Percentiles rank a stretch among this genome's conserved stretches.
Conservation (phyloP, 2,329 filamentous ascomycete species). For the Xylaria sp. region DNA sequence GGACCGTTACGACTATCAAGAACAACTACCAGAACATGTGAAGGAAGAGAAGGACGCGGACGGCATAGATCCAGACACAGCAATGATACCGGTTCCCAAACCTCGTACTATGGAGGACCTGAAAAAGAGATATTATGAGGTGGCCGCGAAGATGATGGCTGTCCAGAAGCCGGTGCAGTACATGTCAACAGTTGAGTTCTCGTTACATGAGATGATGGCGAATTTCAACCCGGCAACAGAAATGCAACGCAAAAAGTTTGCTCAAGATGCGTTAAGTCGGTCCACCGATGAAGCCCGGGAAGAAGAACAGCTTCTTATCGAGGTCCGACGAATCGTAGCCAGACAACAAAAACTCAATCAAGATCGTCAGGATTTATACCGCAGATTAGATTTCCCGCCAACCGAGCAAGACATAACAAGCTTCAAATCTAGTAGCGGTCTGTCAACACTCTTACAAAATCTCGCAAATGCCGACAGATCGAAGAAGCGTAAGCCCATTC, state of each 20-base stretch:
- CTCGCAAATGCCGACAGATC: constrained; percentile 83
- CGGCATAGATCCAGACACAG: constrained; percentile 53
- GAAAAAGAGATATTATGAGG: constrained; percentile 87
- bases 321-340: constrained; percentile 89
- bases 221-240: constrained; percentile 86
- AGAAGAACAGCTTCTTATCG: constrained; percentile 85
- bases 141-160: constrained; percentile 82
- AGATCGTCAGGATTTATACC: constrained; percentile 85
- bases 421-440: constrained; percentile 81
- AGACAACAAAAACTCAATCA: constrained; percentile 85
- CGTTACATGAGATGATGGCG: constrained; percentile 80
- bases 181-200: constrained; percentile 88
- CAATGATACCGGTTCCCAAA: constrained; percentile 58
- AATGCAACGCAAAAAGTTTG: constrained; percentile 80
- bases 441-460: constrained; percentile 81
- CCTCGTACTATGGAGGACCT: constrained; percentile 83
- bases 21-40: constrained; percentile 44
- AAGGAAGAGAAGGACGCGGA: constrained; percentile 50
- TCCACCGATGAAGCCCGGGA: constrained; percentile 89
- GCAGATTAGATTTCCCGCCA: constrained; percentile 81
- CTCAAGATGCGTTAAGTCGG: constrained; percentile 76
- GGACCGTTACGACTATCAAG: constrained; percentile 84
- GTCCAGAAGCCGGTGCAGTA: constrained; percentile 78
- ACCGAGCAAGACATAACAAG: constrained; percentile 71
- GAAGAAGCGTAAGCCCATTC: constrained; percentile 79